Evolutionary conservation across 495 filamentous ascomycete genomes (phyloP), one percentile per base, ranked within the genome.

Genomic region (Jackrogersella multiformis): DNA sequence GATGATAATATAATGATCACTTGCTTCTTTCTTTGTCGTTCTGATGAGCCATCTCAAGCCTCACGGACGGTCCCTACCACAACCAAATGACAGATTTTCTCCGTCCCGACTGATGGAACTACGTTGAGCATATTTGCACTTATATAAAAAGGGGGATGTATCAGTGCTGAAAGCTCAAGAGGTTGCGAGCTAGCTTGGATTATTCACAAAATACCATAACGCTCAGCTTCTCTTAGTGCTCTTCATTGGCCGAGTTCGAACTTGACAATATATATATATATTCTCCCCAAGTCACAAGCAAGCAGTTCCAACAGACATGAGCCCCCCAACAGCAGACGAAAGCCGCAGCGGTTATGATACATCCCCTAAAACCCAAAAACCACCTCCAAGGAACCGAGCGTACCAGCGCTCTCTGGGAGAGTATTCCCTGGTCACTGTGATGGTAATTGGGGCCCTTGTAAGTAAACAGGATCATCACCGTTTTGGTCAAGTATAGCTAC

Each of bases 321-420:
- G 13, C n/a, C 13, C 42, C n/a, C 42, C 42, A n/a, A 20, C 42
- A n/a, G 2, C 13, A 32, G 35, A 61, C 20, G 4, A 56, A 20
- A 24, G 48, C 24, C 64, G 56, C 24, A 67, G 64, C 23, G 64
- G 64, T n/a, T 61, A 67, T 15, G 64, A 67, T 7, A 61, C 24
- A 15, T 49, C 38, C 16, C 21, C 38, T 12, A 36, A 23, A 12
- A 55, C 38, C 21, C 21, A 48, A 21, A 53, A 24, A 20, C 32
- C 49, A 5, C 12, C 49, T 2, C 16, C 28, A 6, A 8, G 26
- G 16, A 16, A 15, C 4, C 36, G 15, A 30, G 26, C 4, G 26
- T 30, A 4, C 26, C 26, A 30, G 38, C 38, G 38, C 13, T 42
- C 28, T 6, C 12, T 6, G 1, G n/a, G 24, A 10, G 24, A 32